Conservation (phyloP, 352 stramenopile species). For the Phytophthora pluvialis region DNA sequence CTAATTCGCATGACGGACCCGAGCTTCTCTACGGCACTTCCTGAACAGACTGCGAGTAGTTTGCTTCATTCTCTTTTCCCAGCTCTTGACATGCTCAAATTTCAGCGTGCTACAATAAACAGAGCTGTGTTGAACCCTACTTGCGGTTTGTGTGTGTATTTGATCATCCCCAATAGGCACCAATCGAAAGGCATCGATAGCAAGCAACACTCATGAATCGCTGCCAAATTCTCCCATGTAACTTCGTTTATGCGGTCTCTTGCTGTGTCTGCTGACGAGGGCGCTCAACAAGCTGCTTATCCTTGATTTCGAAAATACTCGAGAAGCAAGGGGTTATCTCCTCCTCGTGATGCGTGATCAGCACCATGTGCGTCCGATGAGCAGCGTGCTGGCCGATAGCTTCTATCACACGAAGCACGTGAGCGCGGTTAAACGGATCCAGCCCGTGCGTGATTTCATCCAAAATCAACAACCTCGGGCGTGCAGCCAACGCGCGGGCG, state of each 20-base stretch:
- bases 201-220: too few species aligned
- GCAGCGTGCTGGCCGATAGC: slow-evolving; percentile 63
- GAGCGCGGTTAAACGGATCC: slow-evolving; percentile 82
- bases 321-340: slow-evolving; percentile 87
- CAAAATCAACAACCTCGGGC: slow-evolving; percentile 86
- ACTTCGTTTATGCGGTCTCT: slow-evolving; percentile 24
- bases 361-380: slow-evolving; percentile 68
- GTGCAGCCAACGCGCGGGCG: slow-evolving; percentile 72
- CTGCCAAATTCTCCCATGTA: background rate
- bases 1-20: background rate
- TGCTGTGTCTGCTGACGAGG: slow-evolving; percentile 17
- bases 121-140: too few species aligned
- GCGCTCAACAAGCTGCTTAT: slow-evolving; percentile 60
- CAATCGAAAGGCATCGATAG: too few species aligned
- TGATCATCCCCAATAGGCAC: too few species aligned
- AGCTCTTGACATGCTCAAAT: background rate
- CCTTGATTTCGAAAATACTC: slow-evolving; percentile 83
- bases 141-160: too few species aligned
- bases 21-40: slow-evolving; percentile 30
- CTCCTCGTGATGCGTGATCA: slow-evolving; percentile 94
- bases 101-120: background rate
- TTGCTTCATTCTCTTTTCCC: background rate
- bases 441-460: slow-evolving; percentile 94
- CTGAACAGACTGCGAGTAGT: slow-evolving; percentile 4
- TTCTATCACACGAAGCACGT: slow-evolving; percentile 81